Conservation (phyloP, 108 stramenopile genomes). For the Cyclotella cryptica region DNA sequence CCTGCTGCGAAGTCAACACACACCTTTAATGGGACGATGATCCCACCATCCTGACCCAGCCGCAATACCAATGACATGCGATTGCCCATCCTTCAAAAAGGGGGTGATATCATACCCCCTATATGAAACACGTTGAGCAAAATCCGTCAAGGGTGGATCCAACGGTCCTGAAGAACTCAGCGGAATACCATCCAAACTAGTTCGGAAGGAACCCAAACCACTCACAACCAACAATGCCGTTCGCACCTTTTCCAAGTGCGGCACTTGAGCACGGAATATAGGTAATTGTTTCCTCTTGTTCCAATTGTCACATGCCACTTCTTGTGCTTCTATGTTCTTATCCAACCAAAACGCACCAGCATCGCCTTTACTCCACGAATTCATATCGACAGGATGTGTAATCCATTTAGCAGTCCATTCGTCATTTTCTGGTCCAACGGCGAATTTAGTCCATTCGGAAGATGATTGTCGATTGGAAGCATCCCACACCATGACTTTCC, state of each 20-base stretch:
- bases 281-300: conserved; percentile 46
- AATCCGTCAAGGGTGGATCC: conserved; percentile 64
- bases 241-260: conserved; percentile 29
- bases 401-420: conserved; percentile 47
- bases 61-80: conserved; percentile 52
- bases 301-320: conserved; percentile 50
- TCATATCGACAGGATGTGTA: conserved; percentile 46
- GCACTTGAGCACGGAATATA: conserved; percentile 35
- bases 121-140: conserved; percentile 57
- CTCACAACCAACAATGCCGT: conserved; percentile 54
- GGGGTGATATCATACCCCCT: conserved; percentile 57
- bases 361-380: conserved; percentile 36
- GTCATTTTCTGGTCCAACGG: conserved; percentile 37
- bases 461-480: conserved; percentile 12
- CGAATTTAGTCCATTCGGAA: conserved; percentile 50
- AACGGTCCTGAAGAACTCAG: conserved; percentile 53
- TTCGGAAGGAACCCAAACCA: conserved; percentile 55
- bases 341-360: conserved; percentile 38
- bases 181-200: conserved; percentile 51
- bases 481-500: conserved; percentile 53
- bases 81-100: conserved; percentile 27
- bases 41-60: conserved; percentile 63
- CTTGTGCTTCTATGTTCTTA: conserved; percentile 4
- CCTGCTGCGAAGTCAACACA: too few relatives aligned
- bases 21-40: conserved; percentile 44